Conservation (phyloP, 768 basidiomycete genomes). For the Cyclocybe cylindracea region DNA sequence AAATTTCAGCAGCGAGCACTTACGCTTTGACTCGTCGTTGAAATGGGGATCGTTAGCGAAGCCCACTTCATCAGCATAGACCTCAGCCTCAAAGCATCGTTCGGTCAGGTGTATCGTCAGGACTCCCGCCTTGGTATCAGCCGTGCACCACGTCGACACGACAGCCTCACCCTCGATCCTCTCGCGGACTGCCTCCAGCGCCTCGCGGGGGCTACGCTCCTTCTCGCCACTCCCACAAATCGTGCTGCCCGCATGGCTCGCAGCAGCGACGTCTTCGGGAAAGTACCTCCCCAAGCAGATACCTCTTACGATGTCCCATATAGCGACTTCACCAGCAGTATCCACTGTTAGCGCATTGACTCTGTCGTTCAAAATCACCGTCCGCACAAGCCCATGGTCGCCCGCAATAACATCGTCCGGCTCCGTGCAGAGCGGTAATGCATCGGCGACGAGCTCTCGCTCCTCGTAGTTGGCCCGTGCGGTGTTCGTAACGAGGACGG, state of each 20-base stretch:
- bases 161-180: constrained; percentile 95
- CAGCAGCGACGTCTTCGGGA: constrained; percentile 64
- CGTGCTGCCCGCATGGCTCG: constrained; percentile 50
- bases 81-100: constrained; percentile 90
- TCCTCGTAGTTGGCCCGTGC: constrained; percentile 58
- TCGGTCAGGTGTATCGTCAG: constrained; percentile 88
- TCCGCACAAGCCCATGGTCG: constrained; percentile 80
- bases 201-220: constrained; percentile 75
- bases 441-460: constrained; percentile 83
- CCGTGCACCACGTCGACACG: constrained; percentile 79
- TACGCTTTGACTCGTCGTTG: constrained; percentile 81
- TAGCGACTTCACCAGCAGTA: constrained; percentile 82
- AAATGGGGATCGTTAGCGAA: constrained; percentile 59
- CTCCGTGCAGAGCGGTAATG: constrained; percentile 47
- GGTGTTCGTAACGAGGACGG: constrained; percentile 34
- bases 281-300: constrained; percentile 72
- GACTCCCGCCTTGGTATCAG: constrained; percentile 89
- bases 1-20: constrained; percentile 28
- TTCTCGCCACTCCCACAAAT: constrained; percentile 40
- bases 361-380: constrained; percentile 82
- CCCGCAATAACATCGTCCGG: constrained; percentile 79
- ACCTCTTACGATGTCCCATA: constrained; percentile 89
- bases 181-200: constrained; percentile 84
- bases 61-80: constrained; percentile 91
- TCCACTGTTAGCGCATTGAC: constrained; percentile 91